A percentile compares a stretch with the other conserved stretches of the same genome.
Evolutionary conservation across 345 rosid genomes (phyloP).

Genomic region (Eucalyptus pauciflora): DNA sequence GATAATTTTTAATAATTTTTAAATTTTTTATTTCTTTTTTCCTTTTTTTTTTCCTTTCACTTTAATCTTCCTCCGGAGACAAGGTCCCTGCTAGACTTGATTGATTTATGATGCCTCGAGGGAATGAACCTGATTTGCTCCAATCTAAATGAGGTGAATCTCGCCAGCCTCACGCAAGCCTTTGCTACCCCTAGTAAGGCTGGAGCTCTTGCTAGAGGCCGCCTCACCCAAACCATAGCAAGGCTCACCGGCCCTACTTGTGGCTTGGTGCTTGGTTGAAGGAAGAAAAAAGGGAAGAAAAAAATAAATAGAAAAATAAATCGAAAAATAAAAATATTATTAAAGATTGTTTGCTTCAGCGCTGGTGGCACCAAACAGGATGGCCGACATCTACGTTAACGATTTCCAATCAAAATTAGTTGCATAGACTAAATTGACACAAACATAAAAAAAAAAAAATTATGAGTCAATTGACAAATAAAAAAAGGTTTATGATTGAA

Average conservation of each 20-base stretch:
- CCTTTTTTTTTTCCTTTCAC: fast-evolving
- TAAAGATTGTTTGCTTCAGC: fast-evolving
- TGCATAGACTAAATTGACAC: fast-evolving
- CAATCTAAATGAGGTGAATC: too few species aligned
- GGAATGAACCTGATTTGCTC: too few species aligned
- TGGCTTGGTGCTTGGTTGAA: fast-evolving
- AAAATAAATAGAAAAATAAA: fast-evolving
- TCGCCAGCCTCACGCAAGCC: neutral
- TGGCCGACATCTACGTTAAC: fast-evolving
- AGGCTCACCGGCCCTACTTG: fast-evolving
- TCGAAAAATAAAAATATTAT: too few species aligned
- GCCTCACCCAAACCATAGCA: neutral
- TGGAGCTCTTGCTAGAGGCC: fast-evolving
- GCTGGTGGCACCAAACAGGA: fast-evolving
- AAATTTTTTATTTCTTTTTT: fast-evolving
- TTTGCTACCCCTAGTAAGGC: neutral
- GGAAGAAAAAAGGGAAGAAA: fast-evolving
- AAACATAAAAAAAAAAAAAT: fast-evolving
- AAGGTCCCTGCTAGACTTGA: too few species aligned
- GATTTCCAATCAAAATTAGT: too few species aligned
- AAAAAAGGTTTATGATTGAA: fast-evolving
- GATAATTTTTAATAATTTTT: fast-evolving
- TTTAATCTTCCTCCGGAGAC: fast-evolving
- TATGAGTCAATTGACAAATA: too few species aligned
- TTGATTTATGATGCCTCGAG: too few species aligned